Conservation (phyloP, 129 eudicot species). For the Flaveria linearis region DNA sequence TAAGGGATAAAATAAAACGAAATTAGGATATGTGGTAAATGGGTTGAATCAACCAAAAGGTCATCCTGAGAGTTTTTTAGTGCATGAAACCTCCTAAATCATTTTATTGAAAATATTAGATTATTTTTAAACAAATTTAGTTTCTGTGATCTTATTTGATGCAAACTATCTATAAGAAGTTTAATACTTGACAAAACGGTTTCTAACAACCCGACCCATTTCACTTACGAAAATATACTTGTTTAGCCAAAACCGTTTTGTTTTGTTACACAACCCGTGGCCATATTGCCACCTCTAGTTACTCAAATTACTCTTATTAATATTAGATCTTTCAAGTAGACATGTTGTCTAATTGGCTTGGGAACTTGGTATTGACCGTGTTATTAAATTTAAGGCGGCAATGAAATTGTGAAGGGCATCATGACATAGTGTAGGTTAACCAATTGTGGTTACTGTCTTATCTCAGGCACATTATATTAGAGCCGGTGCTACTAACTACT, state of each 20-base stretch:
- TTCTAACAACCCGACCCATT: background rate
- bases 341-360: background rate
- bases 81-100: background rate
- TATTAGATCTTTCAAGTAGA: background rate
- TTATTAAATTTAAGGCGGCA: background rate
- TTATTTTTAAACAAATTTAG: background rate
- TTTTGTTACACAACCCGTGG: background rate
- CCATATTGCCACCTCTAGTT: background rate
- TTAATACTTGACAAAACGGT: background rate
- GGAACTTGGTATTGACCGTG: background rate
- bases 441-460: conserved; percentile 12
- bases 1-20: background rate
- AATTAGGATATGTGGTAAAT: background rate
- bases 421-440: background rate
- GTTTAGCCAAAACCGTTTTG: background rate
- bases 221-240: background rate
- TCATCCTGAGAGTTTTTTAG: background rate
- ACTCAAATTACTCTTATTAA: background rate
- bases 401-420: no score
- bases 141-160: background rate
- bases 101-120: background rate
- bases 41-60: background rate
- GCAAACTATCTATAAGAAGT: background rate
- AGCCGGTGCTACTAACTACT: conserved; percentile 67
- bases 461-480: conserved; percentile 69